Evolutionary conservation across 1,284 basidiomycete species (phyloP).

Genomic region (Cryptococcus jaspeensis): DNA sequence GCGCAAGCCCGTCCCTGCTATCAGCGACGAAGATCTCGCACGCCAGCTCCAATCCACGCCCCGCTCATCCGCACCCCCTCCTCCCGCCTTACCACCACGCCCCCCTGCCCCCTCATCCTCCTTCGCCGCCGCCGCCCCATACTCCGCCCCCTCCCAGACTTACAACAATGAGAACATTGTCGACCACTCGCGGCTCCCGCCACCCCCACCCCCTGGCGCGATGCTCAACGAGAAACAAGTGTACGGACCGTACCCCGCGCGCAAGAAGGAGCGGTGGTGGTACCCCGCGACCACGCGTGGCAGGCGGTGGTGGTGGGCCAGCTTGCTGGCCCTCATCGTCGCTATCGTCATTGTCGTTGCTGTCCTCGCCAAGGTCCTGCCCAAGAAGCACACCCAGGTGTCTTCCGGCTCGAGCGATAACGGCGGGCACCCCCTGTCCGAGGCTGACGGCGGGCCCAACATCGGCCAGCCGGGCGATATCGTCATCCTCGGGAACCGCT

Average conservation of each 20-base stretch:
- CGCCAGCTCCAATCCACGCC: not conserved
- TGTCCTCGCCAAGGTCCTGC: slow-evolving; percentile 56
- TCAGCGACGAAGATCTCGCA: slow-evolving; percentile 4
- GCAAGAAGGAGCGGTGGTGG: slow-evolving; percentile 12
- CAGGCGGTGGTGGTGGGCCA: slow-evolving; percentile 12
- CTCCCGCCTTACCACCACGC: slow-evolving; percentile 12
- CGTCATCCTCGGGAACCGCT: slow-evolving; percentile 18
- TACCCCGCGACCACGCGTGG: slow-evolving; percentile 14
- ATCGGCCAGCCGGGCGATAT: slow-evolving; percentile 24
- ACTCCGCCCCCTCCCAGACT: too few species aligned
- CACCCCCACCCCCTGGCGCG: not conserved
- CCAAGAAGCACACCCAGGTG: slow-evolving; percentile 62
- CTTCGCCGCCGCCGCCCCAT: slow-evolving; percentile 16
- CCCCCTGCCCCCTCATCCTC: slow-evolving; percentile 1
- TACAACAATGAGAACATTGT: too few species aligned
- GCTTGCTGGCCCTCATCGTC: slow-evolving; percentile 8
- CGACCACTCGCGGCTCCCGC: too few species aligned
- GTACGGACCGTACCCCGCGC: slow-evolving; percentile 7
- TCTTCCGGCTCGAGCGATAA: slow-evolving; percentile 37
- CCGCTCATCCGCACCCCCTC: slow-evolving; percentile 1
- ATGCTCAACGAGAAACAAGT: slow-evolving; percentile 11
- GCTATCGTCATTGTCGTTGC: slow-evolving; percentile 17
- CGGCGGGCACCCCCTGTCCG: slow-evolving; percentile 59
- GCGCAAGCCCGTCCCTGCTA: slow-evolving; percentile 17
- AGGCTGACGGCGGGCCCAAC: slow-evolving; percentile 16